A percentile compares a stretch with the other conserved stretches of the same genome.
These are phyloP conservation scores for Polytrichum commune DNA, from an alignment of 225 moss, liverwort and hornwort genomes.

Conservation along the genomic window DNA sequence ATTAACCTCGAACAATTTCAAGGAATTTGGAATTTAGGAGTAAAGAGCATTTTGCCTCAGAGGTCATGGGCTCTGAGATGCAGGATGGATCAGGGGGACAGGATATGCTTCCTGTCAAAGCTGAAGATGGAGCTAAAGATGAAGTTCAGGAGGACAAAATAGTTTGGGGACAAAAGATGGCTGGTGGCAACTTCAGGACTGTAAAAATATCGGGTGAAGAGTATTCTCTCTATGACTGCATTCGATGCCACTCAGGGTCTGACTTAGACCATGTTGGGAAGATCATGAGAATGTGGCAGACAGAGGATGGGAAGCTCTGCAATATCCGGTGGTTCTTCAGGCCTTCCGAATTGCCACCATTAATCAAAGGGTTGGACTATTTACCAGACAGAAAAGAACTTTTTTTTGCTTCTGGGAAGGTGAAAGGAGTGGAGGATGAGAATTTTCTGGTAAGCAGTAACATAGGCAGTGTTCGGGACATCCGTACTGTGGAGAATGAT, in stretches of 20 bases:
- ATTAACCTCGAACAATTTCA: too few relatives aligned
- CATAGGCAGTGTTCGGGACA: conserved; percentile 4
- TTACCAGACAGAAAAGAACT: conserved; percentile 15
- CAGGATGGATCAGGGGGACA: conserved; percentile 18
- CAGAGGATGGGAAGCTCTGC: conserved; percentile 15
- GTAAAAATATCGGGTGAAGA: conserved; percentile 23
- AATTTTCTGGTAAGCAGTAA: conserved; percentile 16
- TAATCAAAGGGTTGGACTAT: conserved; percentile 12
- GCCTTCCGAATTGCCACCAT: conserved; percentile 10
- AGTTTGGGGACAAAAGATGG: conserved; percentile 20
- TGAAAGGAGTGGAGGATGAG: conserved; percentile 12
- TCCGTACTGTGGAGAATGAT: conserved; percentile 8
- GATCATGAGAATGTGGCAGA: conserved; percentile 20
- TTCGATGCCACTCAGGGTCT: conserved; percentile 5
- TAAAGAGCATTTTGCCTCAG: background rate
- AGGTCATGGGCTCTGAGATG: background rate
- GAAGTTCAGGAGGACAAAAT: background rate
- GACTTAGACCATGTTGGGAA: conserved; percentile 19
- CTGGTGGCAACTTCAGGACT: conserved; percentile 10
- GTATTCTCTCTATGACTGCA: conserved; percentile 28
- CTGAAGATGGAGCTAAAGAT: conserved; percentile 3
- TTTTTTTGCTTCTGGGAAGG: conserved; percentile 33
- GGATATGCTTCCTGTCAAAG: background rate
- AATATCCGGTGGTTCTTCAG: conserved; percentile 24
- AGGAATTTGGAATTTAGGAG: too few relatives aligned